Percentiles rank a stretch among this genome's conserved stretches.
These are phyloP conservation scores for Amanita pallidorosea DNA, from an alignment of 768 basidiomycete species.

Conservation along the genomic window DNA sequence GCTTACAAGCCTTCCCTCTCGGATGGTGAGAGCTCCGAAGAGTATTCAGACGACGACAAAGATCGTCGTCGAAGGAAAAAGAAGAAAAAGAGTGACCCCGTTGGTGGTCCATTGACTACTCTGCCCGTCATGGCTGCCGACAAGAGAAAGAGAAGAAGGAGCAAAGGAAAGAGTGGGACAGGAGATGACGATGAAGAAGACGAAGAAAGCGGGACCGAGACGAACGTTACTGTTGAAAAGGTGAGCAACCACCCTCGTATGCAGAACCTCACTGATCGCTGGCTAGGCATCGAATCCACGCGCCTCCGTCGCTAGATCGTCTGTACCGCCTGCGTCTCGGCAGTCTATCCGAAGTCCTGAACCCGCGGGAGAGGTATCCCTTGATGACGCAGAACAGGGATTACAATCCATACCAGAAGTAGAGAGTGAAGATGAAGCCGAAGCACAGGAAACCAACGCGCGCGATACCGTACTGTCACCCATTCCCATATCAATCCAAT, in stretches of 20 bases:
- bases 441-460: constrained; percentile 14
- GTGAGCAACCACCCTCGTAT: constrained; percentile 12
- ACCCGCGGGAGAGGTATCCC: constrained; percentile 23
- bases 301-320: constrained; percentile 25
- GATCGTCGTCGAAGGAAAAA: constrained; percentile 35
- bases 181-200: constrained; percentile 38
- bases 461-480: constrained; percentile 8
- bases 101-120: constrained; percentile 49
- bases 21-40: constrained; percentile 53
- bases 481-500: constrained; percentile 15
- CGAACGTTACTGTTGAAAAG: constrained; percentile 22
- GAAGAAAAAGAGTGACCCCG: constrained; percentile 42
- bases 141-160: constrained; percentile 47
- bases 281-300: constrained; percentile 16
- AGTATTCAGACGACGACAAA: constrained; percentile 32
- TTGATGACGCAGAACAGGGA: constrained; percentile 36
- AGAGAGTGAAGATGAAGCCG: constrained; percentile 52
- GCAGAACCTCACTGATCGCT: constrained; percentile 6
- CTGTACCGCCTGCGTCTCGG: constrained; percentile 26
- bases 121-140: constrained; percentile 59
- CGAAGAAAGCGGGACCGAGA: constrained; percentile 35
- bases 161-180: constrained; percentile 29
- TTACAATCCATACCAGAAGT: constrained; percentile 57
- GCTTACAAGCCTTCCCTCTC: constrained; percentile 64
- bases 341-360: constrained; percentile 19